Evolutionary conservation across 805 yeast species (phyloP).

Genomic region (Myxozyma geophila): DNA sequence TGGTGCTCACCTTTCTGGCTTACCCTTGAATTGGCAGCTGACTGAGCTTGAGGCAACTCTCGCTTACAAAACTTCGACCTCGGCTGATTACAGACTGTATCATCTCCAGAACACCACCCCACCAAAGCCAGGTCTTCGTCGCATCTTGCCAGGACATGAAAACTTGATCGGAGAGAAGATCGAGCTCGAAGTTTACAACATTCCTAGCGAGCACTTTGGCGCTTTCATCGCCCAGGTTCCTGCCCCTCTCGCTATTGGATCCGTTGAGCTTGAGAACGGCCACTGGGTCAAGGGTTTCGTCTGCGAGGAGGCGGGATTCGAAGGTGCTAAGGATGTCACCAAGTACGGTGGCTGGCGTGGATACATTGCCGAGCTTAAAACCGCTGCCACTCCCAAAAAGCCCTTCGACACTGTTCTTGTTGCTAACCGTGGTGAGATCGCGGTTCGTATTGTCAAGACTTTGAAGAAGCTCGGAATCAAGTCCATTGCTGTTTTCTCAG

Average conservation of each 20-base stretch:
- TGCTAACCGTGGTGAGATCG: constrained; percentile 97
- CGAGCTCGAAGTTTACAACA: constrained; percentile 78
- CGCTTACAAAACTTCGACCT: constrained; percentile 66
- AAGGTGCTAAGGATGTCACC: constrained; percentile 82
- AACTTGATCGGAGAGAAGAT: constrained; percentile 50
- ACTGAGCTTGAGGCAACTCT: constrained; percentile 79
- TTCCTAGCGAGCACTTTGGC: constrained; percentile 80
- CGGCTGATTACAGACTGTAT: constrained; percentile 72
- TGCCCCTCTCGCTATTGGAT: constrained; percentile 92
- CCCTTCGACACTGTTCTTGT: constrained; percentile 63
- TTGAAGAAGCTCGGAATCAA: constrained; percentile 76
- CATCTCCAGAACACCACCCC: constrained; percentile 79
- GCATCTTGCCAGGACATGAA: constrained; percentile 43
- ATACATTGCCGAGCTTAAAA: constrained; percentile 59
- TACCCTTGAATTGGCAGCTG: constrained; percentile 93
- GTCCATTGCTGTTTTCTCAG: constrained; percentile 88
- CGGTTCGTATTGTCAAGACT: constrained; percentile 90
- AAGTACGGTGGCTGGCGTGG: constrained; percentile 84
- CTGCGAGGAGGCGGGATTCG: constrained; percentile 89
- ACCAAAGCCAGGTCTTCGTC: constrained; percentile 89
- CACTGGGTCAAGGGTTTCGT: constrained; percentile 89
- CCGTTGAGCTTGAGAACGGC: constrained; percentile 81
- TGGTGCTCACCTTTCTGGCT: constrained; percentile 90
- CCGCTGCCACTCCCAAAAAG: constrained; percentile 47
- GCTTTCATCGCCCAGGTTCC: constrained; percentile 87